Percentiles rank a stretch among this genome's conserved stretches.
Evolutionary conservation across 345 rosid species (phyloP).

Genomic region (Lepidium aucheri): DNA sequence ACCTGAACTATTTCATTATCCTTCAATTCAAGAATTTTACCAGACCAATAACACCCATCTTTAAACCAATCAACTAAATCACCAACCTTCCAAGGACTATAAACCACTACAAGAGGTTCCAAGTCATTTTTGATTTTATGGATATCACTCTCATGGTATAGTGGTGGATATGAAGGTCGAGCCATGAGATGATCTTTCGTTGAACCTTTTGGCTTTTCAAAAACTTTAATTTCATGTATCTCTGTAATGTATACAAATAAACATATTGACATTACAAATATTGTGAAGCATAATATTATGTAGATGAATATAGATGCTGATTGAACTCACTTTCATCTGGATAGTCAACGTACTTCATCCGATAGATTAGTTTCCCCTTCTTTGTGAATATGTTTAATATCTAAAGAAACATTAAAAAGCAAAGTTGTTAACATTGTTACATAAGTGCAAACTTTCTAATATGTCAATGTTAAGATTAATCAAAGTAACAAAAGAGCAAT

Average conservation of each 20-base stretch:
- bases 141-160: not conserved
- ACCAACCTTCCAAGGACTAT: slow-evolving; percentile 6
- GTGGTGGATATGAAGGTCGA: slow-evolving; percentile 4
- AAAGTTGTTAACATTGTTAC: not conserved
- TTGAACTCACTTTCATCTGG: not conserved
- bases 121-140: not conserved
- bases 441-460: not conserved
- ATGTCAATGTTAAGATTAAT: not conserved
- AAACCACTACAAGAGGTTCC: slow-evolving; percentile 12
- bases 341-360: not conserved
- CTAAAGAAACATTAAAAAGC: not conserved
- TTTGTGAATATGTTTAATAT: not conserved
- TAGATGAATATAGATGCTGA: not conserved
- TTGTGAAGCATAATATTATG: not conserved
- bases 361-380: not conserved
- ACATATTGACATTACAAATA: not conserved
- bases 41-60: slow-evolving; percentile 18
- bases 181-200: not conserved
- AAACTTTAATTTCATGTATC: slow-evolving; percentile 5
- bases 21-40: not conserved
- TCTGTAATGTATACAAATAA: not conserved
- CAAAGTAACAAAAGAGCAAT: not conserved
- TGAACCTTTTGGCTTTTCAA: not conserved
- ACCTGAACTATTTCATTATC: slow-evolving; percentile 1
- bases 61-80: slow-evolving; percentile 24